Evolutionary conservation across 805 yeast species (phyloP).

Genomic region (Suhomyces tanzawaensis): DNA sequence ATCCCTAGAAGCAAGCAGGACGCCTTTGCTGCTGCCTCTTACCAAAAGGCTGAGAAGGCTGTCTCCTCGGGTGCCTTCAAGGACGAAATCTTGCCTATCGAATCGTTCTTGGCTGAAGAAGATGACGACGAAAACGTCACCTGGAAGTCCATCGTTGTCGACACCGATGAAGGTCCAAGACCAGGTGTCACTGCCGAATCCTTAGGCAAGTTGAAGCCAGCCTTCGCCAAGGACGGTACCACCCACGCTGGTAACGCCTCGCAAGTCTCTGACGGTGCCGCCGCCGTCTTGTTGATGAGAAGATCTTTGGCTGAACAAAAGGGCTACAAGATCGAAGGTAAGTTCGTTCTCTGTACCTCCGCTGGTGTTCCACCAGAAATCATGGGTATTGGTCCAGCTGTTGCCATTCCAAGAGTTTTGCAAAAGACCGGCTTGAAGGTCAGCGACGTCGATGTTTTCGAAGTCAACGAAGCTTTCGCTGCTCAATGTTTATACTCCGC

Average conservation of each 20-base stretch:
- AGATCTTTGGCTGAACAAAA: slow-evolving; percentile 78
- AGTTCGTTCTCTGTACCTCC: slow-evolving; percentile 71
- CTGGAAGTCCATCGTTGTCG: slow-evolving; percentile 43
- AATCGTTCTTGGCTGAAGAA: slow-evolving; percentile 53
- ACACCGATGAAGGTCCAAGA: slow-evolving; percentile 88
- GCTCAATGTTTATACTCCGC: slow-evolving; percentile 86
- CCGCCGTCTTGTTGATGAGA: slow-evolving; percentile 80
- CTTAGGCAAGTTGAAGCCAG: slow-evolving; percentile 76
- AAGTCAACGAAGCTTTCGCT: slow-evolving; percentile 96
- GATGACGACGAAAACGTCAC: slow-evolving; percentile 55
- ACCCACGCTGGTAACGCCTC: slow-evolving; percentile 97
- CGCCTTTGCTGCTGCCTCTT: slow-evolving; percentile 83
- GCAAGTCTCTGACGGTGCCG: slow-evolving; percentile 95
- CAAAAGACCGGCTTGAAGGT: slow-evolving; percentile 56
- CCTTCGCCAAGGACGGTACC: slow-evolving; percentile 78
- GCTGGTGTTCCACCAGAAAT: slow-evolving; percentile 97
- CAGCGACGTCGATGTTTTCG: slow-evolving; percentile 72
- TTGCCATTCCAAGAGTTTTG: slow-evolving; percentile 85
- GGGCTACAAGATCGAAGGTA: slow-evolving; percentile 72
- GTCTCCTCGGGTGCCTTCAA: slow-evolving; percentile 69
- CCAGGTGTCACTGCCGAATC: slow-evolving; percentile 77
- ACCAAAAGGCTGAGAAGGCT: slow-evolving; percentile 79
- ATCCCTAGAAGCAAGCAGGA: slow-evolving; percentile 76
- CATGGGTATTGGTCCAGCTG: slow-evolving; percentile 98
- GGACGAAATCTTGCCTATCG: slow-evolving; percentile 85